Percentiles rank a stretch among this genome's conserved stretches.
Conservation (phyloP, 257 asterid species). For the Primulina eburnea region DNA sequence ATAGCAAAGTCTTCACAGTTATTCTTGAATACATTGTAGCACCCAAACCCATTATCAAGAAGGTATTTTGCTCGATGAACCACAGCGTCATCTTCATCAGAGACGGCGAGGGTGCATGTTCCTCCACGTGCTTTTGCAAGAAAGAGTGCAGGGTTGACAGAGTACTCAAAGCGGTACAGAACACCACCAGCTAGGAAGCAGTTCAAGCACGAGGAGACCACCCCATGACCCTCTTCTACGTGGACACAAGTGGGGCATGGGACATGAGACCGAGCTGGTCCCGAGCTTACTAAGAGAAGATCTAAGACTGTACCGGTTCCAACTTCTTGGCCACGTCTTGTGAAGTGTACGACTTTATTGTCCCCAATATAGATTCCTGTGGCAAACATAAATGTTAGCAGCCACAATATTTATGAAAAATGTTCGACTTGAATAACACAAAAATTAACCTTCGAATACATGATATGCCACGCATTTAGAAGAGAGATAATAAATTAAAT, state of each 20-base stretch:
- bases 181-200: conserved; percentile 95
- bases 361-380: conserved; percentile 83
- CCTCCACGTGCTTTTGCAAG: conserved; percentile 95
- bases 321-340: conserved; percentile 92
- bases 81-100: conserved; percentile 55
- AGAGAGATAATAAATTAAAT: no score
- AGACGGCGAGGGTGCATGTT: conserved; percentile 77
- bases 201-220: conserved; percentile 67
- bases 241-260: conserved; percentile 73
- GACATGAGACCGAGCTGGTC: conserved; percentile 45
- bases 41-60: conserved; percentile 76
- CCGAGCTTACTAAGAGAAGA: conserved; percentile 69
- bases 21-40: conserved; percentile 79
- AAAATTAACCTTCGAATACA: neutral
- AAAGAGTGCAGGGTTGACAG: conserved; percentile 72
- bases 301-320: conserved; percentile 86
- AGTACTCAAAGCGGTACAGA: conserved; percentile 77
- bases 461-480: no score
- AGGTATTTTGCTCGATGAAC: conserved; percentile 79
- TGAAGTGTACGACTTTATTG: conserved; percentile 77
- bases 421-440: neutral
- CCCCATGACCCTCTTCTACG: conserved; percentile 65
- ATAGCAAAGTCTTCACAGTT: conserved; percentile 95
- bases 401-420: neutral
- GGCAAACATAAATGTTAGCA: neutral